Conservation (phyloP, 2,329 filamentous ascomycete species). For the Verticillium dahliae region DNA sequence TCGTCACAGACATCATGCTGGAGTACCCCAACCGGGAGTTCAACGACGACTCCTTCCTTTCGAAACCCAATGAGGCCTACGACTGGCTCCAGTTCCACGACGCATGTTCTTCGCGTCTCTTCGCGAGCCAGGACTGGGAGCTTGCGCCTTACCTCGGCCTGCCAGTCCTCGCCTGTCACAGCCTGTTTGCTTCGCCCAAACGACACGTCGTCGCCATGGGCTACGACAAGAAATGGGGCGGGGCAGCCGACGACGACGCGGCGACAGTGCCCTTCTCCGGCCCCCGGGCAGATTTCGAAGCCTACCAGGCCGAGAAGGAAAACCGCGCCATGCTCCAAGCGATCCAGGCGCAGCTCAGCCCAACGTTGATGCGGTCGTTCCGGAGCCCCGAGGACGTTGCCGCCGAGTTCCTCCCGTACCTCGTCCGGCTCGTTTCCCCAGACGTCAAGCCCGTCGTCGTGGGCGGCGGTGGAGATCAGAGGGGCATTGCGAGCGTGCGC, state of each 20-base stretch:
- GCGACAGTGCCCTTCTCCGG: slow-evolving; percentile 71
- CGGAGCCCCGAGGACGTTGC: slow-evolving; percentile 72
- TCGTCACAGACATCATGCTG: slow-evolving; percentile 77
- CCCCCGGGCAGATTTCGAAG: slow-evolving; percentile 72
- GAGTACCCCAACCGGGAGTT: slow-evolving; percentile 82
- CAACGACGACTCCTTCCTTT: slow-evolving; percentile 87
- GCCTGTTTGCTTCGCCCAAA: slow-evolving; percentile 74
- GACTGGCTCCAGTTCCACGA: slow-evolving; percentile 98
- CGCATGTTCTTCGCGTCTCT: slow-evolving; percentile 69
- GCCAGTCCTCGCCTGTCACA: slow-evolving; percentile 81
- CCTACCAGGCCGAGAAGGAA: slow-evolving; percentile 72
- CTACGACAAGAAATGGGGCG: slow-evolving; percentile 37
- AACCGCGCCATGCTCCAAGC: slow-evolving; percentile 68
- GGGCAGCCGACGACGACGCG: slow-evolving; percentile 40
- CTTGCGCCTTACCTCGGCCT: slow-evolving; percentile 80
- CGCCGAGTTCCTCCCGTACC: slow-evolving; percentile 77
- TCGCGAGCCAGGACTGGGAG: slow-evolving; percentile 87
- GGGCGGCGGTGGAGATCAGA: slow-evolving; percentile 57
- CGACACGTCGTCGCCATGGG: slow-evolving; percentile 34
- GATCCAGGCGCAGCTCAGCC: slow-evolving; percentile 65
- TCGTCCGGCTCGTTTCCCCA: slow-evolving; percentile 77
- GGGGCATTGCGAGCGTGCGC: slow-evolving; percentile 74
- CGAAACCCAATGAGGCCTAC: slow-evolving; percentile 80
- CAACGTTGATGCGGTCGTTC: slow-evolving; percentile 69
- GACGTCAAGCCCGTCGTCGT: slow-evolving; percentile 89